Percentiles rank a stretch among this genome's conserved stretches.
These are phyloP conservation scores for Populus deltoides DNA, from an alignment of 345 rosid species.

Conservation along the genomic window DNA sequence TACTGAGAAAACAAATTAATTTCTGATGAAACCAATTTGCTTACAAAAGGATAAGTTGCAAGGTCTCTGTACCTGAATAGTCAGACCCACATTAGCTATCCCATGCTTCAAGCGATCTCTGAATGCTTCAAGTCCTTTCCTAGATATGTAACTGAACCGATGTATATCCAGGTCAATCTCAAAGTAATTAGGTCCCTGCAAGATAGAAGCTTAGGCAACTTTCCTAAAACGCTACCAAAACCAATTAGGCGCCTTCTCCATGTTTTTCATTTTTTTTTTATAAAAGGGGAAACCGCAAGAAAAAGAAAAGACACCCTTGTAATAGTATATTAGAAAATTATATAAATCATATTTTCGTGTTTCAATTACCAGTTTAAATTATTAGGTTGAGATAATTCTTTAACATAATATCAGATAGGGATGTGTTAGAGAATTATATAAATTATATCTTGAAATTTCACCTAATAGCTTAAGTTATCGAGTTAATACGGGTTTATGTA, in stretches of 20 bases:
- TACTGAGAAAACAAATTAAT: too few relatives aligned
- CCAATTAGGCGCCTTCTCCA: background rate
- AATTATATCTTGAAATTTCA: too few relatives aligned
- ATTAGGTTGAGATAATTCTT: too few relatives aligned
- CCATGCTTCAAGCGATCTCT: conserved; percentile 58
- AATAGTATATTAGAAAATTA: too few relatives aligned
- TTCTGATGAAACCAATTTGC: background rate
- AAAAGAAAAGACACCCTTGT: background rate
- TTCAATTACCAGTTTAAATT: too few relatives aligned
- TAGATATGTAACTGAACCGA: conserved; percentile 80
- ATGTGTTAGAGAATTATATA: too few relatives aligned
- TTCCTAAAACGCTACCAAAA: background rate
- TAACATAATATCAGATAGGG: fast-evolving
- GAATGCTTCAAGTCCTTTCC: conserved; percentile 89
- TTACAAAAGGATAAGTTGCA: background rate
- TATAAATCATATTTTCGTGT: too few relatives aligned
- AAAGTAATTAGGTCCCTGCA: conserved; percentile 73
- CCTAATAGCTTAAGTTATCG: too few relatives aligned
- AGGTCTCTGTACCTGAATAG: conserved; percentile 61
- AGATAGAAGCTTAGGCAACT: conserved; percentile 2
- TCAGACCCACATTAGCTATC: conserved; percentile 62
- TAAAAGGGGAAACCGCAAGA: background rate
- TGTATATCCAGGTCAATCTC: conserved; percentile 84
- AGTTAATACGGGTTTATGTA: fast-evolving
- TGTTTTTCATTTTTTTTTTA: background rate